These are phyloP conservation scores for Microsporum canis DNA, from an alignment of 2,329 filamentous ascomycete species.

Conservation along the genomic window DNA sequence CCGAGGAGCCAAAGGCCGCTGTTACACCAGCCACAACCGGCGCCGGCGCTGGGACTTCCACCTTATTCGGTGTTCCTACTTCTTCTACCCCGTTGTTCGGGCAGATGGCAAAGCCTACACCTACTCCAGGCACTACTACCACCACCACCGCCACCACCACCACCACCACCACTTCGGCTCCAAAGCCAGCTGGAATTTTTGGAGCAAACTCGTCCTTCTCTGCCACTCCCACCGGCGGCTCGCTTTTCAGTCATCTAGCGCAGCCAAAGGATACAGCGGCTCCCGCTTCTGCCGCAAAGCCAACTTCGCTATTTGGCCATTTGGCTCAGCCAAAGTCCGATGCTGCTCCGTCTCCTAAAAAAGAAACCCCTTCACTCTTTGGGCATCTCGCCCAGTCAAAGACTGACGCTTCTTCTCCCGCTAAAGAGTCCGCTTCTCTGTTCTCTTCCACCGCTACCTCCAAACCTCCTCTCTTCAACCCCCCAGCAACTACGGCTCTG, in stretches of 20 bases:
- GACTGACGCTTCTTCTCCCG: not conserved
- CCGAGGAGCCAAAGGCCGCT: constrained; percentile 4
- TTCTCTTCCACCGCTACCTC: not conserved
- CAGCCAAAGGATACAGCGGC: constrained; percentile 6
- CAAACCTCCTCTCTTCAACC: not conserved
- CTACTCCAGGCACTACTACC: not conserved
- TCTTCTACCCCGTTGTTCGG: not conserved
- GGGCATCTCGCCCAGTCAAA: not conserved
- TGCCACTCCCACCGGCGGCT: not conserved
- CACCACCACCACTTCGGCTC: not conserved
- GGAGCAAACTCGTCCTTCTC: constrained; percentile 4
- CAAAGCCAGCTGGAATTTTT: constrained; percentile 2
- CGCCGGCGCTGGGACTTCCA: not conserved
- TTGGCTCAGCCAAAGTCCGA: not conserved
- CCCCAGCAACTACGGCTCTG: not conserved
- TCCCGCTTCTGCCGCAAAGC: not conserved
- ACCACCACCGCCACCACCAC: not conserved
- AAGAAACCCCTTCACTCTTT: constrained; percentile 4
- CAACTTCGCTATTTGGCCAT: not conserved
- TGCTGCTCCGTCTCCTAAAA: not conserved
- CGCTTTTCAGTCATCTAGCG: constrained; percentile 7
- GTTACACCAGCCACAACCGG: not conserved
- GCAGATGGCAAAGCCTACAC: not conserved
- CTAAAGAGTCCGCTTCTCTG: not conserved
- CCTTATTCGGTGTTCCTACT: constrained; percentile 9